Evolutionary conservation across 352 stramenopile genomes (phyloP).

Genomic region (Phytophthora pluvialis): DNA sequence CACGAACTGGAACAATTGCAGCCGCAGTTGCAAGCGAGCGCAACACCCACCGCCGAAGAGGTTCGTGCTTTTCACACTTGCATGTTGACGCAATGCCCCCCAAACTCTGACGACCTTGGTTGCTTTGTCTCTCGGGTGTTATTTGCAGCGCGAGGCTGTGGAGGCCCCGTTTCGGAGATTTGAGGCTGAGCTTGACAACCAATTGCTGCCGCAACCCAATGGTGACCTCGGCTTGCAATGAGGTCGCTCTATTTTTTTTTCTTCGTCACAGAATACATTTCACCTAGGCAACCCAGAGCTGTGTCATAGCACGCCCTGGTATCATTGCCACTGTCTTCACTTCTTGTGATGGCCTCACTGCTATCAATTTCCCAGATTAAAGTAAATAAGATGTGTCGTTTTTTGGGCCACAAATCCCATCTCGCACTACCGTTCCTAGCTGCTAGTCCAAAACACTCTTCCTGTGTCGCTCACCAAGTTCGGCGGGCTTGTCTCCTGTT

Average conservation of each 20-base stretch:
- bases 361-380: constrained; percentile 24
- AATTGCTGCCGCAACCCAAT: constrained; percentile 32
- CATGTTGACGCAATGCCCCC: background rate
- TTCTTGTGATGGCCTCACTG: constrained; percentile 11
- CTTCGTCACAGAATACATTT: constrained; percentile 23
- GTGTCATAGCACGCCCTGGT: background rate
- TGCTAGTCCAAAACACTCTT: constrained; percentile 78
- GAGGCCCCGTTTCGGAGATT: constrained; percentile 45
- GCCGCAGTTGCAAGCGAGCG: constrained; percentile 50
- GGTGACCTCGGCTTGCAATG: constrained; percentile 29
- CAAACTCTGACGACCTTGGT: constrained; percentile 3
- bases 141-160: constrained; percentile 40
- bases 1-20: constrained; percentile 55
- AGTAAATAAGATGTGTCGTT: constrained; percentile 44
- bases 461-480: constrained; percentile 43
- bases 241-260: constrained; percentile 5
- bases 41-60: constrained; percentile 42
- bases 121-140: background rate
- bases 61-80: constrained; percentile 14
- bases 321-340: constrained; percentile 14
- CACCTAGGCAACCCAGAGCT: constrained; percentile 2
- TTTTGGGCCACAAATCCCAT: background rate
- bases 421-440: constrained; percentile 12
- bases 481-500: constrained; percentile 54
- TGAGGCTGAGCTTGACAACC: constrained; percentile 36